Conservation (phyloP, 768 basidiomycete genomes). For the Aureoboletus auriporus region DNA sequence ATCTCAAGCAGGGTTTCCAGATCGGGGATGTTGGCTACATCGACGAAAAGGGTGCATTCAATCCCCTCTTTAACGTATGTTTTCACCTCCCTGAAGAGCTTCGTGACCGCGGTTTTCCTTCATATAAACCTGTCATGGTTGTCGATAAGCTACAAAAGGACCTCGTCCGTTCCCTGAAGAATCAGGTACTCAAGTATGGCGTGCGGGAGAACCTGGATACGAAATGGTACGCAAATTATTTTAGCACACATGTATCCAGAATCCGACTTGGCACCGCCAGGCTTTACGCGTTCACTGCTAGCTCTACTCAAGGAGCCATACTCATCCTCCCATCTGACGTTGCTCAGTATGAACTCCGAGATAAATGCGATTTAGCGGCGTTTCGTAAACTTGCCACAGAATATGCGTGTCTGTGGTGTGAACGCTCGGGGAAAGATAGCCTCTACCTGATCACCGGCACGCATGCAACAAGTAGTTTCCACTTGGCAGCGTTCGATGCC, state of each 20-base stretch:
- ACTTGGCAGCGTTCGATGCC: not conserved
- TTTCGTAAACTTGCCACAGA: not conserved
- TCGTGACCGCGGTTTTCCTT: not conserved
- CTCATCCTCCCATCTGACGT: constrained; percentile 6
- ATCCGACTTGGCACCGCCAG: not conserved
- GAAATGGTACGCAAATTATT: not conserved
- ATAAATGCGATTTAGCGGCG: not conserved
- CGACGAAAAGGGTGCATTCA: constrained; percentile 23
- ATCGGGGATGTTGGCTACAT: constrained; percentile 35
- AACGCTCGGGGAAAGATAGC: not conserved
- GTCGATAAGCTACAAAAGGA: too few relatives aligned
- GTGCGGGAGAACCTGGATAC: not conserved
- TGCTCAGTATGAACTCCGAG: not conserved
- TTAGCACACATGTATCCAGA: not conserved
- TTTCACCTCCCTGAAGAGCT: constrained; percentile 18
- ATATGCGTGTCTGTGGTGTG: not conserved
- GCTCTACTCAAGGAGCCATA: not conserved
- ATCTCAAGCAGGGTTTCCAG: constrained; percentile 22
- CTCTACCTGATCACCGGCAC: constrained; percentile 6
- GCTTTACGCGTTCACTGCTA: not conserved
- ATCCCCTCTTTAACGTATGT: constrained; percentile 32
- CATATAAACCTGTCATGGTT: not conserved
- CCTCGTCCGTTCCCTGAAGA: not conserved
- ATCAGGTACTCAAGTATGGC: not conserved
- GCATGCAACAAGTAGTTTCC: constrained; percentile 1